A percentile compares a stretch with the other conserved stretches of the same genome.
Conservation (phyloP, 495 filamentous ascomycete species). For the Lasiosphaeria miniovina region DNA sequence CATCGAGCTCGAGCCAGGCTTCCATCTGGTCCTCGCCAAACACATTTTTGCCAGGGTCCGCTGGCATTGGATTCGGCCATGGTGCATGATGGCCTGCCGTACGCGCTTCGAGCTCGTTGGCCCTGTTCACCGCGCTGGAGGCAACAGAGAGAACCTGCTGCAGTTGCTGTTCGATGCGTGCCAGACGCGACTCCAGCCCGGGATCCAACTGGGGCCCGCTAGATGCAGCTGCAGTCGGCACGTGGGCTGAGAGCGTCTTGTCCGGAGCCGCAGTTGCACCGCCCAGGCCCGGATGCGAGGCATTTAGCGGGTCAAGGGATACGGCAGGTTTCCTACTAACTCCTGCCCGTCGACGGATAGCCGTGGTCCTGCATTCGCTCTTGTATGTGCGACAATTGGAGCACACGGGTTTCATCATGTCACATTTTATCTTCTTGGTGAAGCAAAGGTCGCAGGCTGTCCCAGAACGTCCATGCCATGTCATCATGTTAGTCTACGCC, state of each 20-base stretch:
- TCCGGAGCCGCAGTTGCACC: too few species aligned
- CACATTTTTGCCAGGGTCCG: not conserved
- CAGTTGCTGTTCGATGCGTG: conserved; percentile 33
- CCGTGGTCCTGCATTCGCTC: conserved; percentile 30
- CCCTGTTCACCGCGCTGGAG: not conserved
- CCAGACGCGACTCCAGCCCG: conserved; percentile 28
- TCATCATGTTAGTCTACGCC: not conserved
- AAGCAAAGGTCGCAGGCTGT: conserved; percentile 33
- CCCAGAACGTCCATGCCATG: too few species aligned
- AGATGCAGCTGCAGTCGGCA: not conserved
- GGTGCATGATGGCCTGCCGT: not conserved
- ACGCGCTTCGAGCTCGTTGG: not conserved
- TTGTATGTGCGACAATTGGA: conserved; percentile 34
- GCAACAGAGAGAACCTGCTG: conserved; percentile 23
- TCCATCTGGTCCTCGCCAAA: not conserved
- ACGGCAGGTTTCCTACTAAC: not conserved
- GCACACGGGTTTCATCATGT: conserved; percentile 32
- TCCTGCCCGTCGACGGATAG: conserved; percentile 14
- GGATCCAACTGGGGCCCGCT: not conserved
- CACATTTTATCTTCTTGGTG: conserved; percentile 36
- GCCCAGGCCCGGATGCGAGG: too few species aligned
- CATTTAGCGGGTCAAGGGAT: not conserved
- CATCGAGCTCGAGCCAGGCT: not conserved
- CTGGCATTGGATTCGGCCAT: not conserved
- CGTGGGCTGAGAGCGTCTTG: not conserved